Evolutionary conservation across 1,284 basidiomycete genomes (phyloP), one percentile per base, ranked within the genome.

Genomic region (Papiliotrema nemorosa): DNA sequence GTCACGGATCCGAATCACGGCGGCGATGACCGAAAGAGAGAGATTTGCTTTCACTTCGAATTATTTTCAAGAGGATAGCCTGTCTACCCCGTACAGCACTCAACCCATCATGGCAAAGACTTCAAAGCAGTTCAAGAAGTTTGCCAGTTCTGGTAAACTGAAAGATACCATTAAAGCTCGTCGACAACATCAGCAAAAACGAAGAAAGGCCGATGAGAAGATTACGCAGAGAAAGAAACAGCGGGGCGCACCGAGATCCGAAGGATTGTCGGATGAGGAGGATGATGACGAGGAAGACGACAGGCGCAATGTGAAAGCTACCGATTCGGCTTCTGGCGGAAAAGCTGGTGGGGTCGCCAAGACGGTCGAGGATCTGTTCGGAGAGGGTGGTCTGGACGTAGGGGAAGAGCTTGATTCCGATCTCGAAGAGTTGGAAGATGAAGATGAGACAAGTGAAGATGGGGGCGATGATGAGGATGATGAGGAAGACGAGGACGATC

Each of bases 291-390:
- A 61, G 20, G 64, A 55, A 1, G 69, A 60, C 12, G 59, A 69
- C 7, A 73, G 63, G 16, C 70, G 74, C 13, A 75, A 74, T 7
- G 76, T 72, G 72, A 77, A 39, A 69, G 73, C 5, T 76, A 68
- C 49, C 64, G 79, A 70, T 67, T 71, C 58, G 72, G 56, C 52
- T 27, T 47, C 43, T 33, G 68, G 71, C 42, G 58, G 68, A 3
- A 57, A 60, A 46, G 65, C 67, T 3, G 69, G 67, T 5, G 67
- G 69, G 27, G 64, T 72, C 6, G 69, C 67, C 16, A 66, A 64
- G 82, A 83, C 84, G 0, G 87, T 91, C 2, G 88, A 91, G 67
- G 87, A 88, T 66, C 81, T 92, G 58, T 79, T 93, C 38, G 84
- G 80, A 2, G 84, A 65, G 22, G 66, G 59, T 36, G 65, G 62